These are phyloP conservation scores for Moniliella sp. DNA, from an alignment of 1,284 basidiomycete genomes.

Conservation along the genomic window DNA sequence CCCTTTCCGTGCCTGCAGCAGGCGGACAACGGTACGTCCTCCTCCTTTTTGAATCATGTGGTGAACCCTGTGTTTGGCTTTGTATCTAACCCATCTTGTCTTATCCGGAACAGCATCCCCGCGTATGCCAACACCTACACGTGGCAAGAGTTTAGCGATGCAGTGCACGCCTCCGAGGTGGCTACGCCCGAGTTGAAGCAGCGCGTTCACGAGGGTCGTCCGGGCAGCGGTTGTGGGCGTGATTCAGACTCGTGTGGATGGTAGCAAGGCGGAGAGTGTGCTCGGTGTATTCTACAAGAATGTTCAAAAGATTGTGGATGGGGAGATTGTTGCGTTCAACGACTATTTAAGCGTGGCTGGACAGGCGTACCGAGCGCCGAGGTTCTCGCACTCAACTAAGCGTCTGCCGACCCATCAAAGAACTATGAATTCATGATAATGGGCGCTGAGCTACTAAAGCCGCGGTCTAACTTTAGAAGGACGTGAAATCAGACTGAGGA, in stretches of 20 bases:
- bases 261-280: slow-evolving; percentile 36
- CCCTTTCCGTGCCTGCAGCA: slow-evolving; percentile 42
- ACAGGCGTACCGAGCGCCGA: slow-evolving; percentile 9
- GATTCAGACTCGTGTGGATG: slow-evolving; percentile 17
- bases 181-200: slow-evolving; percentile 14
- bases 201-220: slow-evolving; percentile 13
- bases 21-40: slow-evolving; percentile 45
- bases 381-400: too few species aligned
- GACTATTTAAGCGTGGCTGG: slow-evolving; percentile 17
- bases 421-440: too few species aligned
- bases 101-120: too few species aligned
- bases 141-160: slow-evolving; percentile 13
- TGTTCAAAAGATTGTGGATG: slow-evolving; percentile 34
- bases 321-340: slow-evolving; percentile 8
- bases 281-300: slow-evolving; percentile 39
- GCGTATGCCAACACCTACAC: slow-evolving; percentile 12
- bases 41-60: too few species aligned
- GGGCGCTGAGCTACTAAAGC: too few species aligned
- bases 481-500: too few species aligned
- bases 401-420: too few species aligned
- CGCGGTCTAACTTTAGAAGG: too few species aligned
- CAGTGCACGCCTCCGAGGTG: slow-evolving; percentile 10
- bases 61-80: too few species aligned
- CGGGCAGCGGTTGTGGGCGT: slow-evolving; percentile 8
- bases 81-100: too few species aligned